Base-by-base conservation (phyloP, 768 basidiomycete genomes). In the Albatrellus ellisii region DNA sequence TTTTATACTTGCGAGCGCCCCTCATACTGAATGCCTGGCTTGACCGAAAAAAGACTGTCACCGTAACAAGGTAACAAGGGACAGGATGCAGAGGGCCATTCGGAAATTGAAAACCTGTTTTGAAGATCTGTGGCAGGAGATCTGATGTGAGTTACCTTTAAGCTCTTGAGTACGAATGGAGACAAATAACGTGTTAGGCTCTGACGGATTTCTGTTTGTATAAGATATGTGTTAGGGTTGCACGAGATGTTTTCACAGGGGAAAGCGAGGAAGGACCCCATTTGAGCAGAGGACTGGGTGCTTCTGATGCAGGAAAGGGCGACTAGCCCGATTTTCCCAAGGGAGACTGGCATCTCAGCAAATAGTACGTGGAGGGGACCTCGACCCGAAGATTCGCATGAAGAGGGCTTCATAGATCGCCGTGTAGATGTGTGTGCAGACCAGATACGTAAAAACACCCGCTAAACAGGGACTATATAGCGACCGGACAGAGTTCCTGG, bases 321-420 rank as follows among this genome's bases (percentile, higher is more conserved):
- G 25, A 36, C 20, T 18, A 18, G 35, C 35, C 40, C 22, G 17
- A n/a, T 41, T 27, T 41, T 41, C 40, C 40, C 40, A 41, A 32
- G 29, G 27, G 21, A 21, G 40, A 41, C 17, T 24, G 27, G 20
- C 39, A 31, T 15, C 38, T n/a, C 25, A 26, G 17, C 38, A 8
- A 39, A 26, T 26, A 4, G 38, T 26, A 25, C 24, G 27, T 36
- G 20, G 20, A 22, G 38, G 38, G 24, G 38, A 36, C 35, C 26
- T 39, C 14, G 29, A n/a, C 27, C 29, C 28, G 28, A 31, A 32
- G 27, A 31, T 32, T 29, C 27, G 40, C 40, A 41, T 15, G 40
- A 18, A n/a, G n/a, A n/a, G n/a, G n/a, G n/a, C n/a, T n/a, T n/a
- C n/a, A 27, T 36, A 41, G 40, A 41, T 41, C 29, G 28, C 26